Percentiles rank a stretch among this genome's conserved stretches.
phyloP scores from a whole-genome alignment of 306 rosid genomes.

The Fragaria ananassa region DNA sequence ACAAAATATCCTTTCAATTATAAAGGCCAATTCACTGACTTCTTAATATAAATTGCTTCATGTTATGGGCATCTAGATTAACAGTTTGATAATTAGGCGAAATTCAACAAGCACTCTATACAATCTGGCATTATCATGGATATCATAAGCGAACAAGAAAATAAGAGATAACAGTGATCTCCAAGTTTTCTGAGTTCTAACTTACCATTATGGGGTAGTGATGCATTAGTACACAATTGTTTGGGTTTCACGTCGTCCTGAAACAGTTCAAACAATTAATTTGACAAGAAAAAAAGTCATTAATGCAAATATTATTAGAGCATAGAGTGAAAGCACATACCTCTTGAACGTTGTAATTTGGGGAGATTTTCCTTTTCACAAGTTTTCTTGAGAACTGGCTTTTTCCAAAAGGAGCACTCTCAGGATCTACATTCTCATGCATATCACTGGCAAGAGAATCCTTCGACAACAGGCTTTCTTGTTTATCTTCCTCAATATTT shows the following conservation, averaged over 20 bases:
- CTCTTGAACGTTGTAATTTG: conserved; percentile 37
- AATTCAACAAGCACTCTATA: background rate
- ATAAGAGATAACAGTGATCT: background rate
- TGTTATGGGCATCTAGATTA: background rate
- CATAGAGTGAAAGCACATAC: conserved; percentile 41
- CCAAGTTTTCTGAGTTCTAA: conserved; percentile 9
- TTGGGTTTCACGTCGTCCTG: conserved; percentile 59
- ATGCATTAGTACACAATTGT: conserved; percentile 28
- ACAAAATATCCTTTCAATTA: background rate
- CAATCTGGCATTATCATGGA: background rate
- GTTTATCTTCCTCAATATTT: conserved; percentile 33
- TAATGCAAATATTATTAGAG: background rate
- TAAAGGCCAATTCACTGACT: background rate
- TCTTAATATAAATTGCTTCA: background rate
- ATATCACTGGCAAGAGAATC: conserved; percentile 26
- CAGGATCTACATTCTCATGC: conserved; percentile 29
- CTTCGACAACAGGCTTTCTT: conserved; percentile 21
- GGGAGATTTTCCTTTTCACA: conserved; percentile 58
- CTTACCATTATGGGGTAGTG: conserved; percentile 47
- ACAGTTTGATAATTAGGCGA: background rate
- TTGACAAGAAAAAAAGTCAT: conserved; percentile 20
- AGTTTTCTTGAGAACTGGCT: conserved; percentile 30
- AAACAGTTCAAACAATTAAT: conserved; percentile 28
- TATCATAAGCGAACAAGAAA: background rate
- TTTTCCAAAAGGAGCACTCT: conserved; percentile 30